A percentile compares a stretch with the other conserved stretches of the same genome.
phyloP scores from a whole-genome alignment of 805 yeast species.

The Ogataea henricii region DNA sequence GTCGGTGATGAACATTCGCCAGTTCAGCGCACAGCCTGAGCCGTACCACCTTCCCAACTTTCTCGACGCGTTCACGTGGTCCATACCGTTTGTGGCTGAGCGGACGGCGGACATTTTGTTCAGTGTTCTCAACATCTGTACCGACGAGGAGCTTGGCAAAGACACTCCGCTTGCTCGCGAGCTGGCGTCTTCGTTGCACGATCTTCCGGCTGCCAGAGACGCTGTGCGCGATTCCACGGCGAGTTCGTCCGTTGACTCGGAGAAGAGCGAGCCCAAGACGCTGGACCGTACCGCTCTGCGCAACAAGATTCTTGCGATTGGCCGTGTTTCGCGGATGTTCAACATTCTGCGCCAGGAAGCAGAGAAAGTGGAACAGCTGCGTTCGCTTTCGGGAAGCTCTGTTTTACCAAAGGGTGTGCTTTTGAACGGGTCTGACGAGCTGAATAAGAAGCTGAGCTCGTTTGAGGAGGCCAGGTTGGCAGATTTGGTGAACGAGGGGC shows the following conservation, averaged over 20 bases:
- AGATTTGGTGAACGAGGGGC: constrained; percentile 79
- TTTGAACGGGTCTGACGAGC: constrained; percentile 78
- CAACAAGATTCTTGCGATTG: constrained; percentile 91
- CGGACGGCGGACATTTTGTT: constrained; percentile 92
- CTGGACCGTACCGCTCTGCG: constrained; percentile 52
- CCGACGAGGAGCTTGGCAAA: constrained; percentile 89
- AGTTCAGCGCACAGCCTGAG: constrained; percentile 89
- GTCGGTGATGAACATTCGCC: constrained; percentile 92
- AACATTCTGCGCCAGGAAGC: constrained; percentile 85
- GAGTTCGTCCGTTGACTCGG: not conserved
- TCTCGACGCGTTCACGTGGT: constrained; percentile 98
- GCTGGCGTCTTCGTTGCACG: constrained; percentile 36
- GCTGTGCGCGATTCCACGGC: not conserved
- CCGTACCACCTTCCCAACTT: constrained; percentile 97
- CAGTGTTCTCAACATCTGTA: constrained; percentile 86
- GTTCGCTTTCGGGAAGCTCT: constrained; percentile 68
- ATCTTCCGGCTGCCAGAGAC: constrained; percentile 11
- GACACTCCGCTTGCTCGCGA: constrained; percentile 57
- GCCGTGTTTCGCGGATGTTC: constrained; percentile 94
- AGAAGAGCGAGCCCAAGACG: constrained; percentile 14
- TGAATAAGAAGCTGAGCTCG: constrained; percentile 64
- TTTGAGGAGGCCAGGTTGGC: constrained; percentile 85
- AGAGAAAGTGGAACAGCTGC: constrained; percentile 81
- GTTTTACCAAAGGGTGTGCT: constrained; percentile 83
- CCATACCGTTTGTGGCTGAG: constrained; percentile 95